Base-by-base conservation (phyloP, 345 rosid genomes). In the Gossypium anomalum region DNA sequence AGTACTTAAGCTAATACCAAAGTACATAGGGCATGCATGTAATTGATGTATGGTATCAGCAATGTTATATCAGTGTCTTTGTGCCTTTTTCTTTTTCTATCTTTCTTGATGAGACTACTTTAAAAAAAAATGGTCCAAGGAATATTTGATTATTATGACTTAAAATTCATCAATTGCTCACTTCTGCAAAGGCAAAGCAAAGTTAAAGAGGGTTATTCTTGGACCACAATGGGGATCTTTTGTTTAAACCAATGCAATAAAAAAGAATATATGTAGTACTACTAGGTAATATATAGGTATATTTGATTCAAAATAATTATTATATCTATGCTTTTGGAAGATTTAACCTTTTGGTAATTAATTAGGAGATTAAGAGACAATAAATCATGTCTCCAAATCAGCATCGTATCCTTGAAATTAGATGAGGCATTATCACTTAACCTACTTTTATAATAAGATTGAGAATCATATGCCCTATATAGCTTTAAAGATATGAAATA, bases 221-320 rank as follows among this genome's bases (percentile, higher is more conserved):
- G 83, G 81, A 79, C 83, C 86, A 77, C 82, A 14, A 16, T 23
- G 15, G 38, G 75, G 72, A 45, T 77, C 76, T 73, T 81, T 79
- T 75, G 75, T 70, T 52, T 45, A 76, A 60, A 67, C 75, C 74
- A 76, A 80, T 57, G 70, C 76, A 55, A 67, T 19, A 55, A 38
- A 48, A 55, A 47, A 25, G 20, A 17, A 47, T 49, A 13, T 49
- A 11, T 71, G 41, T 25, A 47, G 57, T 23, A 44, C 27, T 69
- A 17, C 20, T 27, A 15, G 48, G 44, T 22, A 61, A 16, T 19
- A 45, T 45, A 45, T 45, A n/a, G 9, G 53, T 60, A 68, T 67
- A 53, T 70, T 17, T 49, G 69, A 75, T 75, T 76, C 78, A 47
- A 27, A 34, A 4, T 34, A 34, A 34, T 34, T 34, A 34, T 34